phyloP scores from a whole-genome alignment of 2,329 filamentous ascomycete species.

The Trichoderma harzianum region DNA sequence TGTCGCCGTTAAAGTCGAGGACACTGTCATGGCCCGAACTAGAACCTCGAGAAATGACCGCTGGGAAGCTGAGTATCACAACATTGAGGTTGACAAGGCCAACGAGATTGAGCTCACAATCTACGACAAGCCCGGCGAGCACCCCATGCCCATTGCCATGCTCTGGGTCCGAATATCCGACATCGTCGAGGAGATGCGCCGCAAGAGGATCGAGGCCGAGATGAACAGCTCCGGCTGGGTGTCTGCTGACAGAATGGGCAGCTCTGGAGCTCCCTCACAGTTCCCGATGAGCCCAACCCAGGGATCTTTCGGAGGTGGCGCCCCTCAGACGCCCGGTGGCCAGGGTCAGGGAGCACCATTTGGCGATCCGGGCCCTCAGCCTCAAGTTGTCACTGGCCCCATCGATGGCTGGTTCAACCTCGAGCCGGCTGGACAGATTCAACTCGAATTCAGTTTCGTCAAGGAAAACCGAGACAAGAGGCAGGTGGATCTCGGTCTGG shows the following conservation, averaged over 20 bases:
- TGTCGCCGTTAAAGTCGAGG: constrained; percentile 94
- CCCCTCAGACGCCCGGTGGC: constrained; percentile 42
- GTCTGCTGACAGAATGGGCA: constrained; percentile 90
- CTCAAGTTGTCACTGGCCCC: constrained; percentile 53
- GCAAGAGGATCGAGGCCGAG: constrained; percentile 95
- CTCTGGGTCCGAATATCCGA: constrained; percentile 96
- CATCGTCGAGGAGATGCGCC: constrained; percentile 94
- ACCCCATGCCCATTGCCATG: constrained; percentile 88
- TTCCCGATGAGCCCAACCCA: constrained; percentile 55
- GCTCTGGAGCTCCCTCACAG: constrained; percentile 46
- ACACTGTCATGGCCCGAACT: constrained; percentile 84
- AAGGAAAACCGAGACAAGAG: constrained; percentile 84
- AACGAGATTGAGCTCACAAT: constrained; percentile 98
- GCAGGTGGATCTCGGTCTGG: constrained; percentile 83
- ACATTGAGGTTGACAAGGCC: constrained; percentile 93
- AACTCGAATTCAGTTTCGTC: constrained; percentile 85
- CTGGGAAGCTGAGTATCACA: constrained; percentile 90
- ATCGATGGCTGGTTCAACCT: constrained; percentile 97
- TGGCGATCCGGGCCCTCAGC: constrained; percentile 41
- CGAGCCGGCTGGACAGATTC: constrained; percentile 88
- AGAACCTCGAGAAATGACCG: constrained; percentile 79
- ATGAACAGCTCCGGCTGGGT: constrained; percentile 95
- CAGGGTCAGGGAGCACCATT: constrained; percentile 32
- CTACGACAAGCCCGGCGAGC: constrained; percentile 90
- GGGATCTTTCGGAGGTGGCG: constrained; percentile 41